A percentile compares a stretch with the other conserved stretches of the same genome.
Conservation (phyloP, 306 rosid species). For the Acacia crassicarpa region DNA sequence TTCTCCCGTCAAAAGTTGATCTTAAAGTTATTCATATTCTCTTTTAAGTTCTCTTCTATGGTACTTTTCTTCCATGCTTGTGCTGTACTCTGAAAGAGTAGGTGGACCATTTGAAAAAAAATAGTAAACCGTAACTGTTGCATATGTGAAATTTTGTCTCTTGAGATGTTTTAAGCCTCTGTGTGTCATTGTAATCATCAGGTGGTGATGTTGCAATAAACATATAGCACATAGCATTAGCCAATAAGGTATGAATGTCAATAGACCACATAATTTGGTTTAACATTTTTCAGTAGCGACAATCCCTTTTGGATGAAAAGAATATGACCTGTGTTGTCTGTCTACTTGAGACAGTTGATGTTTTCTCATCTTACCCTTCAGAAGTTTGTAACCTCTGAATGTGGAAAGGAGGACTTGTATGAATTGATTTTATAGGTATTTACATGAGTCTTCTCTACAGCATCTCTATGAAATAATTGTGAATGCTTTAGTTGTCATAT, state of each 20-base stretch:
- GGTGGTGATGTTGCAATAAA: conserved; percentile 1
- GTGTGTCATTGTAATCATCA: not conserved
- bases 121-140: not conserved
- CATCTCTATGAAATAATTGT: not conserved
- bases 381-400: not conserved
- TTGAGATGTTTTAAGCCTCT: not conserved
- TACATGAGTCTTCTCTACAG: not conserved
- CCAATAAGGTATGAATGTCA: not conserved
- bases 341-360: conserved; percentile 4
- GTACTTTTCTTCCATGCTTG: not conserved
- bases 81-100: not conserved
- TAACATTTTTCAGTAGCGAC: not conserved
- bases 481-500: not conserved
- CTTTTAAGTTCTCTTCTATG: not conserved
- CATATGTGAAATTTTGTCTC: not conserved
- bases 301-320: conserved; percentile 7
- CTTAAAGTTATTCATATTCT: not conserved
- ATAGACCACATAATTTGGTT: not conserved
- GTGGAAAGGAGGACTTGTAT: not conserved
- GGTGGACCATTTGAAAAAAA: not conserved
- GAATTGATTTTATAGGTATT: not conserved
- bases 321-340: not conserved
- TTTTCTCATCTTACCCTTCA: not conserved
- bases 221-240: not conserved
- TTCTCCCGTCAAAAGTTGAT: not conserved